These are phyloP conservation scores for Trifolium subterraneum DNA, from an alignment of 306 rosid genomes.

Conservation along the genomic window DNA sequence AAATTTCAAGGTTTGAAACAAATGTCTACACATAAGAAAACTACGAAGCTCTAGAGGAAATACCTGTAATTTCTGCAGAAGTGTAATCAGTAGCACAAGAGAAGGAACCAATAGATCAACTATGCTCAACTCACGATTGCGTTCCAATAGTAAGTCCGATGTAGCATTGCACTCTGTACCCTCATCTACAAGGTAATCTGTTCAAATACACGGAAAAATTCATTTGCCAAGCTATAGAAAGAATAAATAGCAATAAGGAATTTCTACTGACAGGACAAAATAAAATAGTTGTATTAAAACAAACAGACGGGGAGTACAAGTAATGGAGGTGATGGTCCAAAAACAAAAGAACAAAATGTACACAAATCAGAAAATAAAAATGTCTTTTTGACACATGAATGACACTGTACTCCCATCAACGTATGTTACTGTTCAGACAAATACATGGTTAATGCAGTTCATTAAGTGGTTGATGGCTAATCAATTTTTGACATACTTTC, in stretches of 20 bases:
- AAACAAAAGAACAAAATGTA: not conserved
- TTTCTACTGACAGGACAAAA: not conserved
- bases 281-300: not conserved
- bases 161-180: slow-evolving; percentile 94
- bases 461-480: not conserved
- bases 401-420: not conserved
- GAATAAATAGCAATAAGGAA: slow-evolving; percentile 5
- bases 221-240: slow-evolving; percentile 27
- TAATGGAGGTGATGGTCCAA: not conserved
- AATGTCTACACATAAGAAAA: slow-evolving; percentile 19
- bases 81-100: slow-evolving; percentile 72
- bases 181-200: slow-evolving; percentile 99
- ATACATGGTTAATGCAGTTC: not conserved
- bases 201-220: slow-evolving; percentile 45
- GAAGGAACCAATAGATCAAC: slow-evolving; percentile 95
- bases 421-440: not conserved
- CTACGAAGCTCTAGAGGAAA: slow-evolving; percentile 34
- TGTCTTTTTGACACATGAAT: not conserved
- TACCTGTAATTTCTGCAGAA: slow-evolving; percentile 88
- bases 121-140: slow-evolving; percentile 81
- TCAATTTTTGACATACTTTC: not conserved
- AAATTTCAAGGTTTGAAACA: not conserved
- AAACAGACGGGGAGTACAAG: not conserved
- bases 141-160: slow-evolving; percentile 88
- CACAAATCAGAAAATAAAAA: not conserved